phyloP scores from a whole-genome alignment of 106 monocot species.

The Posidonia australis region DNA sequence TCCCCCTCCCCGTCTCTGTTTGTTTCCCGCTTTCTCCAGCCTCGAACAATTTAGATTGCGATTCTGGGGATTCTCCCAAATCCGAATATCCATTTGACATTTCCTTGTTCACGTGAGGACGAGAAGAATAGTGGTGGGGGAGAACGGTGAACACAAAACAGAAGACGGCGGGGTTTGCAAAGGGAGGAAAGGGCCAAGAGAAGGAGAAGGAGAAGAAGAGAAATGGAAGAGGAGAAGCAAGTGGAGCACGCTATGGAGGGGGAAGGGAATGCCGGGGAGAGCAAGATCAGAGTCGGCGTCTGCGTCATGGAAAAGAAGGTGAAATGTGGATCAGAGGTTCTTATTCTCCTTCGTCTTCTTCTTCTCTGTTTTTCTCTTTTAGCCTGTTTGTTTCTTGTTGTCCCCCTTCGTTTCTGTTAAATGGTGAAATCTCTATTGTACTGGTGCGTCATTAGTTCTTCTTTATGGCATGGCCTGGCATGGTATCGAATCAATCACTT shows the following conservation, averaged over 20 bases:
- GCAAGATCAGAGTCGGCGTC: conserved; percentile 30
- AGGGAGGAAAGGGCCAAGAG: not conserved
- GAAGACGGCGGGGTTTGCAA: too few species aligned
- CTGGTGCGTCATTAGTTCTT: too few species aligned
- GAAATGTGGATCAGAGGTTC: conserved; percentile 31
- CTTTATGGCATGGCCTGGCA: too few species aligned
- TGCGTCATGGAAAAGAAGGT: conserved; percentile 60
- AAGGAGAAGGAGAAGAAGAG: not conserved
- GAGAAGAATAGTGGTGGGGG: too few species aligned
- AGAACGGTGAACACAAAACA: too few species aligned
- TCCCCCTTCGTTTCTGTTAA: not conserved
- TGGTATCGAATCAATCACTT: not conserved
- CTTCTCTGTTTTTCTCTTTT: not conserved
- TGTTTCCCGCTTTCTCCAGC: too few species aligned
- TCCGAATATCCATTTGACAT: too few species aligned
- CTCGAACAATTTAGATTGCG: too few species aligned
- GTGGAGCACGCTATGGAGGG: not conserved
- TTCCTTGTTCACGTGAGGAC: too few species aligned
- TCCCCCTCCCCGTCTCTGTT: too few species aligned
- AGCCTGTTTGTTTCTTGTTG: not conserved
- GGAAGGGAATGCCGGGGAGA: conserved; percentile 1
- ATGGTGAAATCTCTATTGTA: too few species aligned
- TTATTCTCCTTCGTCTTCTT: conserved; percentile 1
- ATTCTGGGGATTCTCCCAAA: too few species aligned
- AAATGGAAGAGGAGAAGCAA: not conserved